These are phyloP conservation scores for Anastatica hierochuntica DNA, from an alignment of 345 rosid species.

Conservation along the genomic window DNA sequence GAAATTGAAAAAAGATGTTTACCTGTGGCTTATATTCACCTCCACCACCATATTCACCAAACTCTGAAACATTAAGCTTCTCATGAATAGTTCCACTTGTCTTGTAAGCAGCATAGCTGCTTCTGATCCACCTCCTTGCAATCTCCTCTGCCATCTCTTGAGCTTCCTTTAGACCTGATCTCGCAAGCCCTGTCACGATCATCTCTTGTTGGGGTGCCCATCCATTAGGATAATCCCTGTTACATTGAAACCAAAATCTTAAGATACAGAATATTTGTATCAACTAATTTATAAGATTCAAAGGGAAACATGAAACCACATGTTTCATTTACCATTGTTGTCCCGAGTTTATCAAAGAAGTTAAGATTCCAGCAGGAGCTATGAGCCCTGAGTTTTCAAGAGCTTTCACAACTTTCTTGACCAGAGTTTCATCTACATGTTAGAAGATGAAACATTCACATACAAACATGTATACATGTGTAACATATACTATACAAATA, in stretches of 20 bases:
- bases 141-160: constrained; percentile 62
- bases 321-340: constrained; percentile 54
- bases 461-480: too few species aligned
- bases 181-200: constrained; percentile 62
- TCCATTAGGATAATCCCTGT: constrained; percentile 91
- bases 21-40: constrained; percentile 69
- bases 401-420: constrained; percentile 45
- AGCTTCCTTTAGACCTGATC: constrained; percentile 45
- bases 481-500: neutral
- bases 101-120: constrained; percentile 45
- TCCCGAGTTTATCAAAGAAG: constrained; percentile 58
- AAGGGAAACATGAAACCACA: too few species aligned
- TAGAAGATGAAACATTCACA: constrained; percentile 2
- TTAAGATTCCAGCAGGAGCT: constrained; percentile 54
- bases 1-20: too few species aligned
- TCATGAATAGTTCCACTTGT: constrained; percentile 52
- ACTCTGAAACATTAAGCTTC: constrained; percentile 33
- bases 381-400: constrained; percentile 63
- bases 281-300: too few species aligned
- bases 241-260: neutral
- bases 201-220: constrained; percentile 89
- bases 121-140: constrained; percentile 64
- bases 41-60: constrained; percentile 60
- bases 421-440: constrained; percentile 40
- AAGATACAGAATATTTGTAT: neutral